A percentile compares a stretch with the other conserved stretches of the same genome.
Evolutionary conservation across 345 rosid species (phyloP).

Genomic region (Linum usitatissimum): DNA sequence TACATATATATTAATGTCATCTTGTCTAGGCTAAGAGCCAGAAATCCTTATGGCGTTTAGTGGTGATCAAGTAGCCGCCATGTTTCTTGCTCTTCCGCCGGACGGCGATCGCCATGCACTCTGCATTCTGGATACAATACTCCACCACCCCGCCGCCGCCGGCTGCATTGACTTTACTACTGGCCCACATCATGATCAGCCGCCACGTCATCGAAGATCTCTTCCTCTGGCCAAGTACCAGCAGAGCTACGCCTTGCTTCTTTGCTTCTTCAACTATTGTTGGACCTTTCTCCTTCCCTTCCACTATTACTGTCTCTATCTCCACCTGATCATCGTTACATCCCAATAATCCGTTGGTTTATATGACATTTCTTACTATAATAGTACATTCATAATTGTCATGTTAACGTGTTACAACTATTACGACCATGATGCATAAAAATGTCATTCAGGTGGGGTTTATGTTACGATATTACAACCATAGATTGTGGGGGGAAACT

Average conservation of each 20-base stretch:
- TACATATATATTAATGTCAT: no score
- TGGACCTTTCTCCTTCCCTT: conserved; percentile 77
- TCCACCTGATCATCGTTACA: conserved; percentile 32
- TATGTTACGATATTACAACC: no score
- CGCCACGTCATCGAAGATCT: conserved; percentile 62
- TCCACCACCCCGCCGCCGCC: conserved; percentile 47
- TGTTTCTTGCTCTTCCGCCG: conserved; percentile 66
- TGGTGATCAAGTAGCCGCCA: conserved; percentile 89
- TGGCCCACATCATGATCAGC: conserved; percentile 70
- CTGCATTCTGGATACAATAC: conserved; percentile 73
- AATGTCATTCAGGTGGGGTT: no score
- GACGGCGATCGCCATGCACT: conserved; percentile 85
- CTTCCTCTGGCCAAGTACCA: conserved; percentile 70
- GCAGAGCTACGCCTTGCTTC: conserved; percentile 44
- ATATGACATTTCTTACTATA: no score
- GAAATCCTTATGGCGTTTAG: conserved; percentile 89
- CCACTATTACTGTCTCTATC: conserved; percentile 48
- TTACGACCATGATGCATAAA: no score
- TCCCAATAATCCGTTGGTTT: no score
- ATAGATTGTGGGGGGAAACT: no score
- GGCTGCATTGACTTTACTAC: conserved; percentile 10
- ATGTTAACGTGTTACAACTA: no score
- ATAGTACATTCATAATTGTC: no score
- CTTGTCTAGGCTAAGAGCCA: conserved; percentile 68
- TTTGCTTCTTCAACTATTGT: conserved; percentile 72